A percentile compares a stretch with the other conserved stretches of the same genome.
phyloP scores from a whole-genome alignment of 1,284 basidiomycete species.

The Malassezia nana region DNA sequence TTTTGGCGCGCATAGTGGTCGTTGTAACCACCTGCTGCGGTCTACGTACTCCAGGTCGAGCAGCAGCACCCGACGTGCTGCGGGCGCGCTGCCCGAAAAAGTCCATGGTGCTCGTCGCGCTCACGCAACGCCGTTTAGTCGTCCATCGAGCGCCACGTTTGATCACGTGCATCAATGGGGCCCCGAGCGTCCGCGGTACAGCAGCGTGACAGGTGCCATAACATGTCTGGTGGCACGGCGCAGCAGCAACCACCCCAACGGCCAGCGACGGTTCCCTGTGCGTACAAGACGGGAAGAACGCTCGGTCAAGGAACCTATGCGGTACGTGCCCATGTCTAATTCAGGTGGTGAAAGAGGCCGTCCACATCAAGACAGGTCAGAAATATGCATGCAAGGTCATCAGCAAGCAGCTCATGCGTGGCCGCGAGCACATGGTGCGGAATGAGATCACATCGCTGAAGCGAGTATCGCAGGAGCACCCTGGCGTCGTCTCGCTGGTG shows the following conservation, averaged over 20 bases:
- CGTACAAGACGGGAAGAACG: slow-evolving; percentile 48
- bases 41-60: not conserved
- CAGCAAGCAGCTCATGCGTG: slow-evolving; percentile 88
- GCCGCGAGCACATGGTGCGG: slow-evolving; percentile 60
- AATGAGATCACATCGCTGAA: slow-evolving; percentile 96
- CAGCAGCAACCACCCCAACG: slow-evolving; percentile 1
- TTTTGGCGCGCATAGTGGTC: not conserved
- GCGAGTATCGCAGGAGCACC: slow-evolving; percentile 78
- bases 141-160: not conserved
- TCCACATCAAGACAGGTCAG: slow-evolving; percentile 77
- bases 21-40: slow-evolving; percentile 1
- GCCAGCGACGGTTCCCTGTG: slow-evolving; percentile 42
- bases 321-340: not conserved
- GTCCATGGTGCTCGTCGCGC: slow-evolving; percentile 5
- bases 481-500: slow-evolving; percentile 62
- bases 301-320: slow-evolving; percentile 75
- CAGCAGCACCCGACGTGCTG: not conserved
- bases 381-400: slow-evolving; percentile 52
- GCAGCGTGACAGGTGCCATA: not conserved
- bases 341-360: slow-evolving; percentile 77
- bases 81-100: slow-evolving; percentile 13
- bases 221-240: not conserved
- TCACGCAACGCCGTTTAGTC: not conserved
- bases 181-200: not conserved
- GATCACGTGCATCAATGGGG: not conserved